Conservation (phyloP, 352 stramenopile genomes). For the Phytophthora pini region DNA sequence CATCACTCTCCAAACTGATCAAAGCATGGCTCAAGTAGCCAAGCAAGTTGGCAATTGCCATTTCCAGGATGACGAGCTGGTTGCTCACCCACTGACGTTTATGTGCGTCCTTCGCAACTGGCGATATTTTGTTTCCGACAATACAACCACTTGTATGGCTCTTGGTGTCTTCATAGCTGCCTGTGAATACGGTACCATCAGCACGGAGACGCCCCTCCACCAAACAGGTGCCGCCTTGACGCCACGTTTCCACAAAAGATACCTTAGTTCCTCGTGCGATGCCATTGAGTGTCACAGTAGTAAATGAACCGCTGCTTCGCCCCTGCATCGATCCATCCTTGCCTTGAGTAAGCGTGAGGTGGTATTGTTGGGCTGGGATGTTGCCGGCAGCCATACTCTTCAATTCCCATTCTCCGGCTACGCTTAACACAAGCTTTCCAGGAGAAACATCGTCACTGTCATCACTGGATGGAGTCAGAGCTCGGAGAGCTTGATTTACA, state of each 20-base stretch:
- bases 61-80: slow-evolving; percentile 75
- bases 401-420: slow-evolving; percentile 87
- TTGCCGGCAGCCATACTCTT: slow-evolving; percentile 89
- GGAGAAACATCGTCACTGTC: slow-evolving; percentile 28
- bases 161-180: slow-evolving; percentile 89
- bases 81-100: slow-evolving; percentile 49
- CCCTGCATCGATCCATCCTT: slow-evolving; percentile 69
- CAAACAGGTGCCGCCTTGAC: slow-evolving; percentile 87
- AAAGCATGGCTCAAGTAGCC: slow-evolving; percentile 75
- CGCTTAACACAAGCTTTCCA: slow-evolving; percentile 59
- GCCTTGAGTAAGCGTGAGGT: slow-evolving; percentile 75
- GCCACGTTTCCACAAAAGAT: slow-evolving; percentile 88
- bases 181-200: slow-evolving; percentile 75
- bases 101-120: slow-evolving; percentile 18
- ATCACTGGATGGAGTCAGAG: slow-evolving; percentile 36
- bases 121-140: slow-evolving; percentile 70
- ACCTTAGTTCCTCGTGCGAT: slow-evolving; percentile 81
- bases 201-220: slow-evolving; percentile 80
- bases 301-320: slow-evolving; percentile 83
- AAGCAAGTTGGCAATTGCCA: slow-evolving; percentile 79
- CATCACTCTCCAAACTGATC: slow-evolving; percentile 61
- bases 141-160: slow-evolving; percentile 88
- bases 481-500: slow-evolving; percentile 56
- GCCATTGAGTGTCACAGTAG: slow-evolving; percentile 80
- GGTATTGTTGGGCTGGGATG: slow-evolving; percentile 89